Evolutionary conservation across 2,329 filamentous ascomycete species (phyloP).

Genomic region (Colletotrichum graminicola): DNA sequence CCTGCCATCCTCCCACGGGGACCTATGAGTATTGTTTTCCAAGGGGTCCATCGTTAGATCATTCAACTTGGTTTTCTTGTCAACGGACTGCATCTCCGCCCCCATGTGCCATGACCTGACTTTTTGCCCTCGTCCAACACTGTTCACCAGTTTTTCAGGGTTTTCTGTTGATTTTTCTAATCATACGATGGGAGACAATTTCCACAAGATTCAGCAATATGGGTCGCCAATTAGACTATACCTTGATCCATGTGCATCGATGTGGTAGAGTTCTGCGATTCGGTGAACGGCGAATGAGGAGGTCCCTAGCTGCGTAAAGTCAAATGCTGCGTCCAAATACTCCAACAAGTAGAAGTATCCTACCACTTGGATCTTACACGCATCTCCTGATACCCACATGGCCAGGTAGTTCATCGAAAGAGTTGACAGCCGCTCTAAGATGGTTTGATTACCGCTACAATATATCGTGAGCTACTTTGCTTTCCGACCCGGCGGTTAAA

Average conservation of each 20-base stretch:
- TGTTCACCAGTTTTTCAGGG: not conserved
- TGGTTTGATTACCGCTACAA: not conserved
- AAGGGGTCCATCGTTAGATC: not conserved
- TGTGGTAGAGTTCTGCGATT: not conserved
- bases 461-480: not conserved
- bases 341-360: too few relatives aligned
- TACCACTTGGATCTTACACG: not conserved
- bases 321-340: not conserved
- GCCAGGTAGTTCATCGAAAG: not conserved
- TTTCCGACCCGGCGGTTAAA: not conserved
- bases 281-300: not conserved
- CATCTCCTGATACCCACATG: not conserved
- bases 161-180: not conserved
- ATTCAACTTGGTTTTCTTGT: not conserved
- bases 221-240: not conserved
- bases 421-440: not conserved
- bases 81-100: too few relatives aligned
- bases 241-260: not conserved
- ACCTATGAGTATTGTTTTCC: too few relatives aligned
- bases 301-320: not conserved
- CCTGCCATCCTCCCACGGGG: too few relatives aligned
- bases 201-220: not conserved
- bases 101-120: not conserved
- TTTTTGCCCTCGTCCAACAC: not conserved
- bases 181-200: not conserved